A percentile compares a stretch with the other conserved stretches of the same genome.
Evolutionary conservation across 129 eudicot genomes (phyloP).

Genomic region (Scalesia atractyloides): DNA sequence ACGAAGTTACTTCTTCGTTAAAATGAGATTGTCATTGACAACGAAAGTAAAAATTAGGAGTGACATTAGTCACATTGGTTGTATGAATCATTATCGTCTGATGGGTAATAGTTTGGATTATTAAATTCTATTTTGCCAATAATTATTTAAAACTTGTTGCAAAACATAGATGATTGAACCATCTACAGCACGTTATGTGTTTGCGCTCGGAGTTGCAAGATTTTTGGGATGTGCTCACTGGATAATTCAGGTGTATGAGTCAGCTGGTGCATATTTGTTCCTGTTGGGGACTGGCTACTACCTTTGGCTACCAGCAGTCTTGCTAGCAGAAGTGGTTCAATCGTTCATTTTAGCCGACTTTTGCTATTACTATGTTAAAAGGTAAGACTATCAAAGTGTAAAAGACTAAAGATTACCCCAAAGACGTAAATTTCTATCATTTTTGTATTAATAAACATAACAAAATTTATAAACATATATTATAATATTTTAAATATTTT

Average conservation of each 20-base stretch:
- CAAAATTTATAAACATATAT: no score
- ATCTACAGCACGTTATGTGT: conserved; percentile 84
- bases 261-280: conserved; percentile 61
- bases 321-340: conserved; percentile 74
- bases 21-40: no score
- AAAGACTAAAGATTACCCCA: no score
- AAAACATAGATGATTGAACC: conserved; percentile 80
- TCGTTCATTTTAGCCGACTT: conserved; percentile 93
- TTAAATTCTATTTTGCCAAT: background rate
- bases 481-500: no score
- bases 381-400: conserved; percentile 40
- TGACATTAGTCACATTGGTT: no score
- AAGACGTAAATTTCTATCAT: no score
- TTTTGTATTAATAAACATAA: background rate
- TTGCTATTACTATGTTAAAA: conserved; percentile 84
- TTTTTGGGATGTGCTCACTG: conserved; percentile 92
- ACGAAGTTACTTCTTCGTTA: no score
- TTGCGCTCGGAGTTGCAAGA: conserved; percentile 89
- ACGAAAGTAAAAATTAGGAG: no score
- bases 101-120: no score
- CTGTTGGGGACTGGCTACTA: conserved; percentile 66
- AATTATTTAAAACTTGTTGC: background rate
- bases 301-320: conserved; percentile 62
- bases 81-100: no score
- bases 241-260: conserved; percentile 85